Percentiles rank a stretch among this genome's conserved stretches.
Conservation (phyloP, 441 rosid species). For the Arabidopsis hybrid region DNA sequence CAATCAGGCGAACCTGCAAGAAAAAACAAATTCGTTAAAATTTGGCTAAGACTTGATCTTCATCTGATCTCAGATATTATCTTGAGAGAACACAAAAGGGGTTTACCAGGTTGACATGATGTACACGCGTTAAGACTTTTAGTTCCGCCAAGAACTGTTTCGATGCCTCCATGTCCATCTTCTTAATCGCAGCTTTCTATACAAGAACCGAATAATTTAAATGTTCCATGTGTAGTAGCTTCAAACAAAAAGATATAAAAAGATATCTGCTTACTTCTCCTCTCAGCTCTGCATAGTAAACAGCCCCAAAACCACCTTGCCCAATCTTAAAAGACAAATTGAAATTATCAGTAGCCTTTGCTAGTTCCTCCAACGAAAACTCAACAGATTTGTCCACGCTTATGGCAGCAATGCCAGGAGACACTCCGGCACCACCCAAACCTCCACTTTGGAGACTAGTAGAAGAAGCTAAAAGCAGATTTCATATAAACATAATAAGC, state of each 20-base stretch:
- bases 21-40: neutral
- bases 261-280: slow-evolving; percentile 75
- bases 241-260: neutral
- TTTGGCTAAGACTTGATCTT: neutral
- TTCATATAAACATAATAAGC: neutral
- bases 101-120: slow-evolving; percentile 95
- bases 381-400: slow-evolving; percentile 84
- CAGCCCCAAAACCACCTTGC: slow-evolving; percentile 90
- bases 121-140: slow-evolving; percentile 91
- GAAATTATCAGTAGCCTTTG: slow-evolving; percentile 75
- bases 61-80: neutral
- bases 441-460: slow-evolving; percentile 43
- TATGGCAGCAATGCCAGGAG: slow-evolving; percentile 65
- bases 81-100: slow-evolving; percentile 14
- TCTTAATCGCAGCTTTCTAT: slow-evolving; percentile 99
- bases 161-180: slow-evolving; percentile 98
- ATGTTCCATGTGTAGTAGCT: neutral
- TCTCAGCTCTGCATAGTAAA: slow-evolving; percentile 89
- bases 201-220: slow-evolving; percentile 3
- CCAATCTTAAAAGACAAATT: slow-evolving; percentile 89
- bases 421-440: slow-evolving; percentile 43
- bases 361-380: slow-evolving; percentile 72
- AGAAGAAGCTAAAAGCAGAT: slow-evolving; percentile 42
- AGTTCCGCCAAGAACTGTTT: slow-evolving; percentile 94
- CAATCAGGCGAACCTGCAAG: slow-evolving; percentile 85